Percentiles rank a stretch among this genome's conserved stretches.
Conservation (phyloP, 768 basidiomycete species). For the Lactarius deliciosus region DNA sequence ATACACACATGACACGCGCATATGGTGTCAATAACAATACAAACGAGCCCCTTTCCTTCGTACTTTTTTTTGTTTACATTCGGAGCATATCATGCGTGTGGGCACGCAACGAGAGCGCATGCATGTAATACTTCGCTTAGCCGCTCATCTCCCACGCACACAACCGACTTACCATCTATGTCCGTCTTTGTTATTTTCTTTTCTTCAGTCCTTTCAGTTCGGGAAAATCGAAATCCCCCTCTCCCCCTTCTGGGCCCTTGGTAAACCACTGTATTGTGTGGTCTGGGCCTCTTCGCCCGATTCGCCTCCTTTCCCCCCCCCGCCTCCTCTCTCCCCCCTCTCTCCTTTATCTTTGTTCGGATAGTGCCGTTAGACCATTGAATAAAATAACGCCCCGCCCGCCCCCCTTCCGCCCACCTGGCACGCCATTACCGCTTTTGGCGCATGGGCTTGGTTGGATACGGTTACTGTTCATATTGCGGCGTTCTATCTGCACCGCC, state of each 20-base stretch:
- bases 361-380: constrained; percentile 1
- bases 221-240: background rate
- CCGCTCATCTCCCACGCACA: background rate
- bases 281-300: background rate
- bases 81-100: background rate
- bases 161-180: background rate
- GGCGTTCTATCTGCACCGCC: constrained; percentile 10
- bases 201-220: constrained; percentile 13
- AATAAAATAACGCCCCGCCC: constrained; percentile 3
- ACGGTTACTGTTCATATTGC: constrained; percentile 7
- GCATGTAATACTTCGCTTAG: background rate
- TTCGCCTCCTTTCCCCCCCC: background rate
- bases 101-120: background rate
- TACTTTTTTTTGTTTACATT: background rate
- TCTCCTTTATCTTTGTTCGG: background rate
- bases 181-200: background rate
- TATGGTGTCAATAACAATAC: background rate
- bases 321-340: background rate
- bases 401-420: background rate
- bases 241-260: background rate
- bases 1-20: background rate
- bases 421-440: constrained; percentile 15
- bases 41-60: background rate
- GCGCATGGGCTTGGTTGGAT: background rate
- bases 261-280: background rate